A percentile compares a stretch with the other conserved stretches of the same genome.
Conservation (phyloP, 345 rosid species). For the Geranium brycei region DNA sequence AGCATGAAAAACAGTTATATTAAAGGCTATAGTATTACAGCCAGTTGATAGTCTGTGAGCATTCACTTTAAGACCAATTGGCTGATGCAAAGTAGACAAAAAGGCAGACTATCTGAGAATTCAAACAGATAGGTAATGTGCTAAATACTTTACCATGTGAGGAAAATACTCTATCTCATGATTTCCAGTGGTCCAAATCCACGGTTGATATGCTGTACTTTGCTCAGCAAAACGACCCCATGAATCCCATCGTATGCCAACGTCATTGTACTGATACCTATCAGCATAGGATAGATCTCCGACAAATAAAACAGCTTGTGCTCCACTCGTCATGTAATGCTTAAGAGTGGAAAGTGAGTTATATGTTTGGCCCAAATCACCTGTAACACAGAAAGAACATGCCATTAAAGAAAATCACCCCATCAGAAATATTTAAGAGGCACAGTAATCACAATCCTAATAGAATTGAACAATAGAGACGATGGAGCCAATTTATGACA, state of each 20-base stretch:
- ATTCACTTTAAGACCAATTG: neutral
- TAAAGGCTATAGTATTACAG: no score
- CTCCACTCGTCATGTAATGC: constrained; percentile 78
- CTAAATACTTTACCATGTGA: constrained; percentile 48
- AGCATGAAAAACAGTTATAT: neutral
- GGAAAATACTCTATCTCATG: constrained; percentile 91
- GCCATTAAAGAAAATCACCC: neutral
- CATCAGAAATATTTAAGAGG: neutral
- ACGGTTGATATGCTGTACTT: constrained; percentile 86
- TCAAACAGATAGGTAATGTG: neutral
- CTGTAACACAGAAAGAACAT: constrained; percentile 24
- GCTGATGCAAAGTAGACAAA: neutral
- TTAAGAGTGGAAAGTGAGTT: constrained; percentile 85
- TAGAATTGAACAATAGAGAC: neutral
- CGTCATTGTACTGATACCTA: constrained; percentile 62
- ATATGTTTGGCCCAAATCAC: constrained; percentile 92
- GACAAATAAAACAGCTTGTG: constrained; percentile 69
- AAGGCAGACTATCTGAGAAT: neutral
- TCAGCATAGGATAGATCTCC: constrained; percentile 98
- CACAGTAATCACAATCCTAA: neutral
- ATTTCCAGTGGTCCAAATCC: constrained; percentile 94
- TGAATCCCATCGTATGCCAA: constrained; percentile 82
- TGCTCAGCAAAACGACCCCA: constrained; percentile 88
- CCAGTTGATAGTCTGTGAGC: neutral
- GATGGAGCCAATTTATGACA: neutral